Conservation (phyloP, 2,329 filamentous ascomycete genomes). For the Cryphonectria parasitica region DNA sequence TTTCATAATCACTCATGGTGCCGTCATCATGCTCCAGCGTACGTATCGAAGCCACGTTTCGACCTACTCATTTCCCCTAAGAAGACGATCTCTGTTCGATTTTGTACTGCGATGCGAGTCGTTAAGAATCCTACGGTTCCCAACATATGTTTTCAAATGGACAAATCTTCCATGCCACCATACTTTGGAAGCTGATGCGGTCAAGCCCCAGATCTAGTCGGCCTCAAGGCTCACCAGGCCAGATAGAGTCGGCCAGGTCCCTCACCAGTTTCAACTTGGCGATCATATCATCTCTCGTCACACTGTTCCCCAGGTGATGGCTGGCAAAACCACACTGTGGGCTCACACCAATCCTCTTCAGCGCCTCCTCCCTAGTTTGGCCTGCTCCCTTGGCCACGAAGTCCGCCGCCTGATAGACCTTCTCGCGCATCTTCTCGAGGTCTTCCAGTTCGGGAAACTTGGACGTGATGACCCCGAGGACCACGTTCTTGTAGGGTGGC, state of each 20-base stretch:
- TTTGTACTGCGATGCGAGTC: not conserved
- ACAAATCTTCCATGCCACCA: not conserved
- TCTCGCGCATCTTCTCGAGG: slow-evolving; percentile 55
- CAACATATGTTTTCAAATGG: not conserved
- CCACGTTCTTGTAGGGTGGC: slow-evolving; percentile 64
- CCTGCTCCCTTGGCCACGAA: slow-evolving; percentile 68
- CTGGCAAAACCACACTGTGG: slow-evolving; percentile 74
- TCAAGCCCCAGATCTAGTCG: not conserved
- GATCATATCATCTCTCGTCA: slow-evolving; percentile 71
- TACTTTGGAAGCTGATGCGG: not conserved
- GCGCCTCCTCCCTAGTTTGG: slow-evolving; percentile 63
- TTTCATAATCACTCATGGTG: not conserved
- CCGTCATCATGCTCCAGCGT: not conserved
- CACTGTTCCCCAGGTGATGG: slow-evolving; percentile 68
- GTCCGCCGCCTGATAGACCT: slow-evolving; percentile 62
- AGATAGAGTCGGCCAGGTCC: slow-evolving; percentile 67
- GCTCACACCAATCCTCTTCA: slow-evolving; percentile 68
- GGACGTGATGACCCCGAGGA: slow-evolving; percentile 64
- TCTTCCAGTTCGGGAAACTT: slow-evolving; percentile 64
- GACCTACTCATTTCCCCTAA: not conserved
- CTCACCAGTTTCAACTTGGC: slow-evolving; percentile 71
- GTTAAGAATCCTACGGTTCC: not conserved
- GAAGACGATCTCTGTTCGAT: not conserved
- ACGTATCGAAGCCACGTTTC: not conserved
- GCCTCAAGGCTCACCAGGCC: slow-evolving; percentile 45